Percentiles rank a stretch among this genome's conserved stretches.
These are phyloP conservation scores for Arabis alpina DNA, from an alignment of 345 rosid genomes.

Conservation along the genomic window DNA sequence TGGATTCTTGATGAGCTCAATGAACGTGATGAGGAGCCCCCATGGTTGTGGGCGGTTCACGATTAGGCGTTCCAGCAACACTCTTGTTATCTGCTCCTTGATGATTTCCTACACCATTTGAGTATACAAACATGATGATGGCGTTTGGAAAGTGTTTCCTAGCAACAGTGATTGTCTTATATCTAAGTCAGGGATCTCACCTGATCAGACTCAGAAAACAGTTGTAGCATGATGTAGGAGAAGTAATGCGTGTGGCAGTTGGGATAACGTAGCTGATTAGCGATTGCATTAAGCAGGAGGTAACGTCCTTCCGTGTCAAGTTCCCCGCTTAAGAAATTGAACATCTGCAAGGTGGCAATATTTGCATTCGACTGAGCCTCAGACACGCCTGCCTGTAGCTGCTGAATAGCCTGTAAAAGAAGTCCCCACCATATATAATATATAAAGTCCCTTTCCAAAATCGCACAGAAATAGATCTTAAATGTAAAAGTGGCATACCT, in stretches of 20 bases:
- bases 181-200: conserved; percentile 50
- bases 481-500: conserved; percentile 51
- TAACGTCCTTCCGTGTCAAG: conserved; percentile 89
- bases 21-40: conserved; percentile 89
- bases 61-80: conserved; percentile 78
- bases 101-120: conserved; percentile 60
- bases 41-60: conserved; percentile 87
- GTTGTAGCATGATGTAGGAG: conserved; percentile 68
- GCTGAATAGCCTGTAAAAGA: conserved; percentile 53
- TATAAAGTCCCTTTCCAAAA: background rate
- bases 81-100: conserved; percentile 92
- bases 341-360: conserved; percentile 85
- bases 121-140: background rate
- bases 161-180: background rate
- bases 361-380: conserved; percentile 52
- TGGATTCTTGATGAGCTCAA: conserved; percentile 87
- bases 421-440: background rate
- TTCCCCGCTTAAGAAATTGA: conserved; percentile 63
- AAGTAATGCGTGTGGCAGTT: conserved; percentile 90
- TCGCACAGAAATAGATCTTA: background rate
- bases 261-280: conserved; percentile 88
- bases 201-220: conserved; percentile 75
- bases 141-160: background rate
- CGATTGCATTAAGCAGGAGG: conserved; percentile 76
- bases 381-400: conserved; percentile 59